Evolutionary conservation across 345 rosid species (phyloP), one percentile per base, ranked within the genome.

Genomic region (Acer campestre): DNA sequence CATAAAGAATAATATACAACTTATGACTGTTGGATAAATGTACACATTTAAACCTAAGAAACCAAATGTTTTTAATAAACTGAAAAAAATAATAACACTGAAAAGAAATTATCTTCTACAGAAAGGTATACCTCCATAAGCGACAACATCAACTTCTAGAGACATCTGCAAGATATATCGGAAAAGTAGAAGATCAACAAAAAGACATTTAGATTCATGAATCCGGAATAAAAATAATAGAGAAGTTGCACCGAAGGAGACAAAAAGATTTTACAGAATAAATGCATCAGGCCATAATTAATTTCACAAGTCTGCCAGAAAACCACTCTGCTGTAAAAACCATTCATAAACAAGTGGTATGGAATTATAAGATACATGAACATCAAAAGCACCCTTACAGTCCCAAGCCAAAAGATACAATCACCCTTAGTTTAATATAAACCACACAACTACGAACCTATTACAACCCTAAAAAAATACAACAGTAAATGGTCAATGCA

Each of bases 91-190:
- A 35, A 40, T 69, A 6, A 46, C 27, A 18, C 6, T 18, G 1
- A 7, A 67, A 4, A 4, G 6, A 75, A 5, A 12, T 51, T 66
- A 59, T 44, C 59, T 2, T 31, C 14, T 40, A 10, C 72, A 48
- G 25, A 77, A 79, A 78, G 63, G 38, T 61, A 61, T 86, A 92
- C 98, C 99, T 90, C 97, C 99, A 87, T 89, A 96, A 17, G 97
- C 97, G 77, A 96, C 91, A 76, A 96, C 77, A 79, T 94, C 98
- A 23, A 96, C 99, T 79, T 90, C 88, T 53, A 94, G 80, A 69
- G 89, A 88, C 68, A 93, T 93, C 98, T 95, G 89, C 85, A 82
- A 73, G 55, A 79, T 4, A 13, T 83, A 74, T 22, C n/a, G n/a
- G 77, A 72, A 68, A 38, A 14, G 56, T 48, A 73, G 65, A 27